A percentile compares a stretch with the other conserved stretches of the same genome.
Conservation (phyloP, 371 early-diverging fungal species). For the Apophysomyces ossiformis region DNA sequence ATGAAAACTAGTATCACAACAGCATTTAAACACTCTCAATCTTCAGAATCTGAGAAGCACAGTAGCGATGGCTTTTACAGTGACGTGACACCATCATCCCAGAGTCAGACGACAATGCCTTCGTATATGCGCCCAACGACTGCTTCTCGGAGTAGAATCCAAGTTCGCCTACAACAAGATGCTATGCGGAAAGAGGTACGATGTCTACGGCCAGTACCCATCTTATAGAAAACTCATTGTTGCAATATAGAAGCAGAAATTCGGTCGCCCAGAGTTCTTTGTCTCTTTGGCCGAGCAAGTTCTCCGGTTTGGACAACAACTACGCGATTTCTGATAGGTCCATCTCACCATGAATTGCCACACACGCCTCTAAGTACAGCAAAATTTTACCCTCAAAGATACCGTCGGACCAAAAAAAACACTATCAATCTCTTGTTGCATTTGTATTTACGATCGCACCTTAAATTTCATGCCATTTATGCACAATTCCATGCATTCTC, state of each 20-base stretch:
- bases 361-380: too few relatives aligned
- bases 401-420: background rate
- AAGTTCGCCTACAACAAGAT: background rate
- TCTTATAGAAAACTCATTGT: background rate
- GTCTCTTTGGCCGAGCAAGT: background rate
- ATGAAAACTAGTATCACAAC: background rate
- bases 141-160: background rate
- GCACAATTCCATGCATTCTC: conserved; percentile 4
- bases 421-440: background rate
- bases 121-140: conserved; percentile 5
- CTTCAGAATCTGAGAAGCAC: background rate
- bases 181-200: background rate
- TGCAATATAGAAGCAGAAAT: background rate
- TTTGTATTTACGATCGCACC: conserved; percentile 9
- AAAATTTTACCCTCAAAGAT: background rate
- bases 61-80: background rate
- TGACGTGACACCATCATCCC: background rate
- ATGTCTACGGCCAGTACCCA: background rate
- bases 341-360: background rate
- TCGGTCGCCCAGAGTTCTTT: background rate
- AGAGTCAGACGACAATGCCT: background rate
- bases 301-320: background rate
- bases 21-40: background rate
- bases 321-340: conserved; percentile 1
- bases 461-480: conserved; percentile 5